A percentile compares a stretch with the other conserved stretches of the same genome.
Evolutionary conservation across 306 rosid genomes (phyloP).

Genomic region (Begonia loranthoides): DNA sequence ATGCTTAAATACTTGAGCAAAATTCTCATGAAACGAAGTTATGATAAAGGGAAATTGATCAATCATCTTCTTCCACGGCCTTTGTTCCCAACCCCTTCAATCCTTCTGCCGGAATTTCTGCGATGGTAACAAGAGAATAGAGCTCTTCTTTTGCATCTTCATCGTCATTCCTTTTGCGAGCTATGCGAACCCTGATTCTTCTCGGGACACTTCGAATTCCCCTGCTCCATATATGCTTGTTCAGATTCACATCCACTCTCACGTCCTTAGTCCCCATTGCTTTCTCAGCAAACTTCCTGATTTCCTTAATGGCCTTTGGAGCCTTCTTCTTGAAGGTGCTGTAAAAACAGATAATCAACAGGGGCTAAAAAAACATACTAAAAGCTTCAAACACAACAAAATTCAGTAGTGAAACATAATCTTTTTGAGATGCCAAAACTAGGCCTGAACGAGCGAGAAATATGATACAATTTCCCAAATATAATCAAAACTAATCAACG

Average conservation of each 20-base stretch:
- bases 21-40: slow-evolving; percentile 5
- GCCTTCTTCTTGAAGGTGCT: slow-evolving; percentile 98
- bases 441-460: too few species aligned
- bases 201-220: slow-evolving; percentile 95
- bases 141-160: slow-evolving; percentile 98
- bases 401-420: too few species aligned
- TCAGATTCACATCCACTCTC: slow-evolving; percentile 85
- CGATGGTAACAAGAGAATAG: slow-evolving; percentile 78
- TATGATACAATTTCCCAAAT: too few species aligned
- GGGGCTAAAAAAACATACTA: not conserved
- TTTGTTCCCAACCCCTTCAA: slow-evolving; percentile 74
- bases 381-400: too few species aligned
- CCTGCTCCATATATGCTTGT: slow-evolving; percentile 86
- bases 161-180: slow-evolving; percentile 94
- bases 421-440: too few species aligned
- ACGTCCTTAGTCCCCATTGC: slow-evolving; percentile 93
- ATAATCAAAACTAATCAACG: too few species aligned
- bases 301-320: slow-evolving; percentile 90
- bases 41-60: slow-evolving; percentile 7
- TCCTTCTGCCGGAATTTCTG: slow-evolving; percentile 78
- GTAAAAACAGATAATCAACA: slow-evolving; percentile 1
- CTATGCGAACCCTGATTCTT: slow-evolving; percentile 82
- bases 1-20: slow-evolving; percentile 11
- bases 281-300: slow-evolving; percentile 77
- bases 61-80: slow-evolving; percentile 85